These are phyloP conservation scores for Croton setiger DNA, from an alignment of 441 rosid species.

Conservation along the genomic window DNA sequence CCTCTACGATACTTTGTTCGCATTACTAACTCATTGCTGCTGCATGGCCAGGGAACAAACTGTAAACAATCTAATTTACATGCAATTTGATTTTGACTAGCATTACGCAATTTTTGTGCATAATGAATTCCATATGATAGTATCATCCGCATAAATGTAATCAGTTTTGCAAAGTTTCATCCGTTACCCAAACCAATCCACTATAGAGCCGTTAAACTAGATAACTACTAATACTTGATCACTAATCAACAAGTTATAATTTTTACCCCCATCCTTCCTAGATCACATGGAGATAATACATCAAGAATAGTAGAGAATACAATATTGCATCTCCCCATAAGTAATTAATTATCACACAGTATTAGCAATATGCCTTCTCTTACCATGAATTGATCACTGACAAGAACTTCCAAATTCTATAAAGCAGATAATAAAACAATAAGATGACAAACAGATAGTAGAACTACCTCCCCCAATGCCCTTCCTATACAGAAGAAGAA, in stretches of 20 bases:
- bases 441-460: background rate
- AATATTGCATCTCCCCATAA: background rate
- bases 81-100: background rate
- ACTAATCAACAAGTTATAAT: background rate
- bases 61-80: background rate
- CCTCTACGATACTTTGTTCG: background rate
- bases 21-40: background rate
- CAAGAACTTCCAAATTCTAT: conserved; percentile 5
- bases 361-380: background rate
- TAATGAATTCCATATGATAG: background rate
- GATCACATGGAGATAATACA: background rate
- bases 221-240: background rate
- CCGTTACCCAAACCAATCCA: background rate
- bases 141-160: background rate
- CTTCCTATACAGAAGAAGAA: conserved; percentile 75
- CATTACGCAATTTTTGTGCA: background rate
- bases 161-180: background rate
- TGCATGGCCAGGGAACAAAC: conserved; percentile 3
- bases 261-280: background rate
- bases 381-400: background rate
- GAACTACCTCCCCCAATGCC: conserved; percentile 84
- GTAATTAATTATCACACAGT: background rate
- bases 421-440: conserved; percentile 1
- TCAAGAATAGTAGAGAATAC: background rate
- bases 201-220: background rate